Evolutionary conservation across 2,329 filamentous ascomycete species (phyloP).

Genomic region (Rhinocladiella similis): DNA sequence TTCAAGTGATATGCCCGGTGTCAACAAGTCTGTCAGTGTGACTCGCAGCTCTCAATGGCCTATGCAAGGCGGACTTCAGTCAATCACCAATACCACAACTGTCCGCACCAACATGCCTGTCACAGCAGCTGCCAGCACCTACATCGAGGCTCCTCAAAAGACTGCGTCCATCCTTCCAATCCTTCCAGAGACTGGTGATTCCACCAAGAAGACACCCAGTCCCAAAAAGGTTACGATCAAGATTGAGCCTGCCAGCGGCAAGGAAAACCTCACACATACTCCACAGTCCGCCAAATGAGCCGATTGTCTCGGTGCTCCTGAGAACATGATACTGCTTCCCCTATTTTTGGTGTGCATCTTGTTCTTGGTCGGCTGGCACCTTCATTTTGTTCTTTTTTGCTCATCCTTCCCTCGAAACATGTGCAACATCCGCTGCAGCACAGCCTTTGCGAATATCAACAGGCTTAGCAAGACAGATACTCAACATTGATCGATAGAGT

Average conservation of each 20-base stretch:
- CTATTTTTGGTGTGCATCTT: slow-evolving; percentile 20
- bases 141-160: slow-evolving; percentile 38
- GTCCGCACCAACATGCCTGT: slow-evolving; percentile 26
- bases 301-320: slow-evolving; percentile 5
- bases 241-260: slow-evolving; percentile 40
- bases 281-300: slow-evolving; percentile 30
- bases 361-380: slow-evolving; percentile 21
- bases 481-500: slow-evolving; percentile 10
- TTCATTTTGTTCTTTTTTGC: slow-evolving; percentile 21
- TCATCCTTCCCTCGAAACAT: slow-evolving; percentile 22
- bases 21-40: slow-evolving; percentile 40
- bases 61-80: slow-evolving; percentile 37
- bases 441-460: slow-evolving; percentile 10
- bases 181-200: slow-evolving; percentile 31
- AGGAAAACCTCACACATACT: slow-evolving; percentile 39
- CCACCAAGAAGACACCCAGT: slow-evolving; percentile 37
- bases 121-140: slow-evolving; percentile 26
- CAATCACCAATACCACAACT: slow-evolving; percentile 41
- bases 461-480: slow-evolving; percentile 6
- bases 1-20: slow-evolving; percentile 37
- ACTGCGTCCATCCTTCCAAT: slow-evolving; percentile 36
- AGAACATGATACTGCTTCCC: slow-evolving; percentile 15
- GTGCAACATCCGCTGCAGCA: slow-evolving; percentile 14
- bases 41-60: slow-evolving; percentile 39
- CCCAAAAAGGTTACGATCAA: slow-evolving; percentile 42